A percentile compares a stretch with the other conserved stretches of the same genome.
phyloP scores from a whole-genome alignment of 2,329 filamentous ascomycete genomes.

The Cyanodermella asteris region DNA sequence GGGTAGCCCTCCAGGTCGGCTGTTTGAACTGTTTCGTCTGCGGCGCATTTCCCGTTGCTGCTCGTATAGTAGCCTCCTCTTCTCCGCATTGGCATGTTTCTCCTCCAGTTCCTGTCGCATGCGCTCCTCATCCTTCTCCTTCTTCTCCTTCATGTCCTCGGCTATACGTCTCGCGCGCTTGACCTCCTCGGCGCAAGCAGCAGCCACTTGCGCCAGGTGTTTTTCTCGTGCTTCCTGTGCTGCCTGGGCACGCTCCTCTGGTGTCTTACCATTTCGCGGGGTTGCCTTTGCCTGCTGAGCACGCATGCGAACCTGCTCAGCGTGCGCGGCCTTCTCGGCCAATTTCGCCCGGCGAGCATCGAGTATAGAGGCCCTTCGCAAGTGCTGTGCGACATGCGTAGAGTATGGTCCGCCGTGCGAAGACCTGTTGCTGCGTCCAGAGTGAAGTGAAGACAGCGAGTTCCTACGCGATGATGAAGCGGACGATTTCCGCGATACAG shows the following conservation, averaged over 20 bases:
- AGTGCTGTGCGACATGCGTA: conserved; percentile 41
- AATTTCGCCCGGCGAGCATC: conserved; percentile 41
- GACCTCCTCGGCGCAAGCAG: conserved; percentile 44
- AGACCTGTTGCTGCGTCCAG: conserved; percentile 26
- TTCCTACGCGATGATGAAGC: conserved; percentile 41
- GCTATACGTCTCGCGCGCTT: conserved; percentile 43
- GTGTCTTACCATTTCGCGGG: conserved; percentile 28
- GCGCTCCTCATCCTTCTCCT: conserved; percentile 37
- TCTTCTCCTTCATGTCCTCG: conserved; percentile 41
- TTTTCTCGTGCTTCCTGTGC: conserved; percentile 42
- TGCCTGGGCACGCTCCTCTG: conserved; percentile 39
- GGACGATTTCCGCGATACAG: conserved; percentile 34
- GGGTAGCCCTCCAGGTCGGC: conserved; percentile 28
- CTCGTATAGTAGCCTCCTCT: conserved; percentile 28
- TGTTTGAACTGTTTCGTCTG: no score
- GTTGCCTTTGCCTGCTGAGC: conserved; percentile 39
- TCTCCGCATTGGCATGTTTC: conserved; percentile 41
- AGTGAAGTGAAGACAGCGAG: conserved; percentile 40
- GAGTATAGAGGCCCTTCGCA: conserved; percentile 42
- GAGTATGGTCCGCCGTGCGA: conserved; percentile 28
- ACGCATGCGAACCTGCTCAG: conserved; percentile 41
- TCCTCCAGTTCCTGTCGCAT: conserved; percentile 40
- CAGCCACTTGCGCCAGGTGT: conserved; percentile 40
- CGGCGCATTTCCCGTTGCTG: conserved; percentile 23
- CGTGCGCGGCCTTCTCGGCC: conserved; percentile 42